phyloP scores from a whole-genome alignment of 352 stramenopile genomes.

The Phytophthora foliorum region DNA sequence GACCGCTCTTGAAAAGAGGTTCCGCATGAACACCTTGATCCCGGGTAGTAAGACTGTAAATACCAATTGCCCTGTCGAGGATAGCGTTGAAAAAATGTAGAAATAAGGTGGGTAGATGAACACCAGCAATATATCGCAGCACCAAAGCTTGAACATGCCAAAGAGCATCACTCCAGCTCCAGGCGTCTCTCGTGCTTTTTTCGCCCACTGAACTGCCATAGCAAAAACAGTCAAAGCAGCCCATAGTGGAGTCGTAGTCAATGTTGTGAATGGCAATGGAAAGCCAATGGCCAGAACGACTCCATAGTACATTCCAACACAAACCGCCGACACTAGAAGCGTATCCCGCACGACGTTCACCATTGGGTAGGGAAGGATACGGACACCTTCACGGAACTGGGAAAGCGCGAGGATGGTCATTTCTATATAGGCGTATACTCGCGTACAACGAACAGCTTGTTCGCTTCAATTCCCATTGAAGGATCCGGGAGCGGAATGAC shows the following conservation, averaged over 20 bases:
- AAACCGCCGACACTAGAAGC: not conserved
- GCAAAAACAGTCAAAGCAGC: constrained; percentile 5
- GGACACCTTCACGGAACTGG: constrained; percentile 13
- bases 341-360: not conserved
- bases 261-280: constrained; percentile 20
- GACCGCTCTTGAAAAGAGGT: constrained; percentile 14
- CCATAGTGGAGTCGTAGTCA: constrained; percentile 5
- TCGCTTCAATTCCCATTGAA: not conserved
- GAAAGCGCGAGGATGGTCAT: constrained; percentile 12
- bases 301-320: constrained; percentile 1
- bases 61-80: not conserved
- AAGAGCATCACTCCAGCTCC: not conserved
- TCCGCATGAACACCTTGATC: constrained; percentile 18
- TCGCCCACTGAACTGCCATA: constrained; percentile 11
- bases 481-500: not conserved
- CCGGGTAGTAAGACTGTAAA: constrained; percentile 25
- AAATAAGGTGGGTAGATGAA: constrained; percentile 25
- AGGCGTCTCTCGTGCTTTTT: constrained; percentile 10
- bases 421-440: constrained; percentile 8
- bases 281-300: constrained; percentile 9
- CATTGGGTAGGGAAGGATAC: not conserved
- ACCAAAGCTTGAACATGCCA: constrained; percentile 18
- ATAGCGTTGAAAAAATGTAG: constrained; percentile 16
- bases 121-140: constrained; percentile 15
- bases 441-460: not conserved